Base-by-base conservation (phyloP, 345 rosid species). In the Adansonia digitata region DNA sequence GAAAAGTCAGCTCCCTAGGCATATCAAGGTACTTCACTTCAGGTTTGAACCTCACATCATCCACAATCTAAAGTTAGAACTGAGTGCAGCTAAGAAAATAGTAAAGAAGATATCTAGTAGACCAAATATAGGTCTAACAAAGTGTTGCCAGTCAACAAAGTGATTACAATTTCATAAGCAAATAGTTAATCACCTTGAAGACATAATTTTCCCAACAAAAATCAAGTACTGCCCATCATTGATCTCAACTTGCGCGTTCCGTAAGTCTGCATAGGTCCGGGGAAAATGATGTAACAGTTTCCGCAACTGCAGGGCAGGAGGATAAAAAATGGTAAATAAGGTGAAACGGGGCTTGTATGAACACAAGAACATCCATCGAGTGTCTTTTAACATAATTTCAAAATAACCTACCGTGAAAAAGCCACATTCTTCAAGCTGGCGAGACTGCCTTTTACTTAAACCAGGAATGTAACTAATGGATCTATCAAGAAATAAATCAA, bases 271-370 rank as follows among this genome's bases (percentile, higher is more conserved):
- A 83, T 93, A 93, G 81, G 94, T 90, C 77, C 93, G 88, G 78
- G 99, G 98, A 81, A 93, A 95, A 87, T 93, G 97, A 84, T 90
- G 92, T 73, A 89, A 78, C 78, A 95, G 76, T 81, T 93, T 91
- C 80, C 93, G 82, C 63, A 91, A 71, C 97, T 91, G 89, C 84
- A 83, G 67, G 60, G 29, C 76, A 62, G 22, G 20, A 63, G 59
- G 29, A 29, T 9, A 61, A 20, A 62, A 27, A 51, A 35, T 8
- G 1, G 68, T 62, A 62, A 75, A 69, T 37, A 68, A 61, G 26
- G 76, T 18, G 29, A 81, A 34, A 31, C 69, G 49, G 24, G 46
- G 26, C 77, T 35, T 34, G 37, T 76, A 77, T 75, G 65, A 70
- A 72, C 46, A 79, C 52, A 71, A 71, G 75, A 71, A 52, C 66